Base-by-base conservation (phyloP, 768 basidiomycete species). In the Russula earlei region DNA sequence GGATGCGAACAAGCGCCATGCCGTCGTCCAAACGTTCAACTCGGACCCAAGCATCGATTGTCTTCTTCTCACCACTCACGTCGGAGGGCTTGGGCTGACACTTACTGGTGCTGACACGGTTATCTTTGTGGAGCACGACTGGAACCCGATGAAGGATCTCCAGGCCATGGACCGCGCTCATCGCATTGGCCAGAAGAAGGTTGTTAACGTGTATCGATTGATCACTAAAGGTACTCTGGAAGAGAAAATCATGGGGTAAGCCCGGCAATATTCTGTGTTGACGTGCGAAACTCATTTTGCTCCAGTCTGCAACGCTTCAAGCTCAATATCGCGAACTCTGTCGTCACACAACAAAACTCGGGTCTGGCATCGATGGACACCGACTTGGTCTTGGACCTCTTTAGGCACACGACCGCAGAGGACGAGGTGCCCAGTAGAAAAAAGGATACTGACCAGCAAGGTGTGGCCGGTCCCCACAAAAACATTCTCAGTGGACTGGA, bases 121-220 rank as follows among this genome's bases (percentile, higher is more conserved):
- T 55, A 96, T 99, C 61, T 99, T 99, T 65, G 91, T 99, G 50
- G 96, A 99, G 68, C 96, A 99, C 65, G 96, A 99, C 68, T 99
- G 96, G 96, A 99, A 99, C 68, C 96, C 96, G 7, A 96, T 95
- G 93, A 98, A 98, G 69, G 96, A 99, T 73, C 73, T 98, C 6
- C 96, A 99, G 67, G 96, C 96, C 8, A 99, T 99, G 96, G 96
- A 99, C 67, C 81, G 96, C 55, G 96, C 96, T 1, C 96, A 98
- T 71, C 85, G 96, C 52, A 85, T 98, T 36, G 96, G 96, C 6
- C 96, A 99, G 73, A 98, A 96, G 76, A 92, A 93, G 70, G 95
- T 98, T 14, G 96, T 99, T 27, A 98, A 98, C 63, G 96, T 99
- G 5, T 99, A 99, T 72, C 86, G 96, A 15, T 73, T 99, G 50